A percentile compares a stretch with the other conserved stretches of the same genome.
Conservation (phyloP, 2,329 filamentous ascomycete species). For the Byssochlamys sp. region DNA sequence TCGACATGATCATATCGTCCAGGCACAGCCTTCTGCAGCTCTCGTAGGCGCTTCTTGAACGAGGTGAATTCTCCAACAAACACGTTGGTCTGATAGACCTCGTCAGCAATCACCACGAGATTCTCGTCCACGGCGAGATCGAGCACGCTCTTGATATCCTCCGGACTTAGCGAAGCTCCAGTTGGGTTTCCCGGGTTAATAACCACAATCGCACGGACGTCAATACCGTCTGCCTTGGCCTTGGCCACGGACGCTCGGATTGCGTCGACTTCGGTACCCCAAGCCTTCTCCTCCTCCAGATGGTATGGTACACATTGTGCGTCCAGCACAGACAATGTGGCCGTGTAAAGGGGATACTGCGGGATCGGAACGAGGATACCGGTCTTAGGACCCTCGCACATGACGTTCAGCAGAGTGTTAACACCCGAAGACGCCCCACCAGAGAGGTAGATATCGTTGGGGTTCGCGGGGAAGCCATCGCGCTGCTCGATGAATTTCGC, state of each 20-base stretch:
- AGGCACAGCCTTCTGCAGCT: conserved; percentile 63
- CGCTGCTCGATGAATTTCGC: conserved; percentile 86
- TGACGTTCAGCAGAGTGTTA: conserved; percentile 81
- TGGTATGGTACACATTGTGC: conserved; percentile 85
- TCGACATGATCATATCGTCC: conserved; percentile 77
- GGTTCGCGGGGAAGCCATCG: conserved; percentile 77
- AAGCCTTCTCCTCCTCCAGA: conserved; percentile 74
- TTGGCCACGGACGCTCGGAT: conserved; percentile 66
- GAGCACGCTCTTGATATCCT: conserved; percentile 75
- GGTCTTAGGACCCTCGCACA: conserved; percentile 66
- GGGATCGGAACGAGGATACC: conserved; percentile 91
- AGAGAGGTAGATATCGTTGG: conserved; percentile 77
- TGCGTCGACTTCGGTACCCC: conserved; percentile 76
- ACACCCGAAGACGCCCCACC: conserved; percentile 88
- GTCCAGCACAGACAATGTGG: conserved; percentile 75
- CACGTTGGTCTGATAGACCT: conserved; percentile 98
- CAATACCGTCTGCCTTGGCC: conserved; percentile 65
- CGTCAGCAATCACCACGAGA: conserved; percentile 84
- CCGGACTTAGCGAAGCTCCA: conserved; percentile 68
- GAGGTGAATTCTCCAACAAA: conserved; percentile 89
- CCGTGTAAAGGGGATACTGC: conserved; percentile 96
- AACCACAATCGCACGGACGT: conserved; percentile 86
- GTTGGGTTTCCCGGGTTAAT: conserved; percentile 99
- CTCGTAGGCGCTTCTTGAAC: conserved; percentile 80
- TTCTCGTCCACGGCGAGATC: conserved; percentile 76